A percentile compares a stretch with the other conserved stretches of the same genome.
Evolutionary conservation across 495 filamentous ascomycete genomes (phyloP).

Genomic region (Hypoxylon cercidicola): DNA sequence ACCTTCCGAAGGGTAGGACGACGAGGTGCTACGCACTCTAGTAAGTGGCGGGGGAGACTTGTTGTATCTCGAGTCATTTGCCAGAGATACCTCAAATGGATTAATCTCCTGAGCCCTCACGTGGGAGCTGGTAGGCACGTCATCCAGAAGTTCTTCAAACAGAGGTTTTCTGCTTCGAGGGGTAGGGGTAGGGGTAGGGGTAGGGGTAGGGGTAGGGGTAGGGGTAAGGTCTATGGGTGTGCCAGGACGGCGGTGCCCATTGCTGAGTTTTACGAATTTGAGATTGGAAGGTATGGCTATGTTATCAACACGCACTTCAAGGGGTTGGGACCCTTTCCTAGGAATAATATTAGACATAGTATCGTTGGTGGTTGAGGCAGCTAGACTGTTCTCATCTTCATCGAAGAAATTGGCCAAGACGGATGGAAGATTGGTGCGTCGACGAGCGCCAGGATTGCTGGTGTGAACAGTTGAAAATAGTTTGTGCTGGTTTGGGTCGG

Average conservation of each 20-base stretch:
- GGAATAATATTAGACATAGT: too few relatives aligned
- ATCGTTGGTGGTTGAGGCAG: not conserved
- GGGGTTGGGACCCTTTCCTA: constrained; percentile 10
- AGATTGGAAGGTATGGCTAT: constrained; percentile 5
- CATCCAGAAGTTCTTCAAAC: not conserved
- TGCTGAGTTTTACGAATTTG: not conserved
- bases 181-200: too few relatives aligned
- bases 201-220: too few relatives aligned
- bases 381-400: constrained; percentile 29
- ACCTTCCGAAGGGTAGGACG: constrained; percentile 48
- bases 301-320: constrained; percentile 25
- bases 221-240: not conserved
- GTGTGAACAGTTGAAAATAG: constrained; percentile 38
- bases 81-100: not conserved
- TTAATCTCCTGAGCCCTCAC: too few relatives aligned
- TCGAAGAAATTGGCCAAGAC: constrained; percentile 42
- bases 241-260: not conserved
- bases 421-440: constrained; percentile 36
- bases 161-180: not conserved
- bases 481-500: constrained; percentile 15
- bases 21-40: constrained; percentile 35
- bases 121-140: too few relatives aligned
- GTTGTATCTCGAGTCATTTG: not conserved
- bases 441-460: constrained; percentile 19
- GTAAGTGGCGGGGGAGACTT: constrained; percentile 1